Evolutionary conservation across 176 grass and related monocot species (phyloP), one percentile per base, ranked within the genome.

Genomic region (Thalia dealbata): DNA sequence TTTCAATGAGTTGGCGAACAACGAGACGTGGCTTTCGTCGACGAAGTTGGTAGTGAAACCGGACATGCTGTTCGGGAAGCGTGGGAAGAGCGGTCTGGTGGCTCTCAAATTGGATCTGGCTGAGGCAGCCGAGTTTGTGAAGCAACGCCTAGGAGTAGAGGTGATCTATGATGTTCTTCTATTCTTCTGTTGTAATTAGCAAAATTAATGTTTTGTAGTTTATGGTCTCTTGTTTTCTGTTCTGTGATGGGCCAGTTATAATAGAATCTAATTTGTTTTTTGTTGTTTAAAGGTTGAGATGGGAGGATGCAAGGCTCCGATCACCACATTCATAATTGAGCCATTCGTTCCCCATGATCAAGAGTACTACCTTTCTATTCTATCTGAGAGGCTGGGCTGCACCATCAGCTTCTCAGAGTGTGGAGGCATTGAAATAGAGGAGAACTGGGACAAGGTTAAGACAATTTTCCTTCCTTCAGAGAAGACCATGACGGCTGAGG

Each of bases 371-470:
- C 83, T 85, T 21, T 85, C 83, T 10, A 81, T 85, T 22, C 59
- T 85, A 30, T 85, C 83, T 27, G 78, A 85, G 67, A 85, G 83
- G 67, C 78, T 85, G 52, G 83, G 83, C 22, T 76, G 30, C 63
- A 76, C 83, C 3, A 81, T 85, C 64, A 85, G 83, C 75, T 85
- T 85, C 59, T 85, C 83, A 50, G 83, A 85, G 69, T 85, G 78
- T 76, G 83, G 83, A 51, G 83, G 83, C 46, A 81, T 85, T 77
- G 83, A 85, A 72, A 85, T 85, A 72, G 83, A 85, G 66, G 83
- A 85, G 73, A 85, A 85, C 59, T 85, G 83, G 83, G 83, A 80
- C 73, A 85, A 85, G 18, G 83, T 85, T 62, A 85, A 80, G 79
- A 76, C 78, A 29, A 29, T 85, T 26, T 85, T 67, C 66, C 64